Base-by-base conservation (phyloP, 1,139 yeast genomes). In the Starmera stellimalicola region DNA sequence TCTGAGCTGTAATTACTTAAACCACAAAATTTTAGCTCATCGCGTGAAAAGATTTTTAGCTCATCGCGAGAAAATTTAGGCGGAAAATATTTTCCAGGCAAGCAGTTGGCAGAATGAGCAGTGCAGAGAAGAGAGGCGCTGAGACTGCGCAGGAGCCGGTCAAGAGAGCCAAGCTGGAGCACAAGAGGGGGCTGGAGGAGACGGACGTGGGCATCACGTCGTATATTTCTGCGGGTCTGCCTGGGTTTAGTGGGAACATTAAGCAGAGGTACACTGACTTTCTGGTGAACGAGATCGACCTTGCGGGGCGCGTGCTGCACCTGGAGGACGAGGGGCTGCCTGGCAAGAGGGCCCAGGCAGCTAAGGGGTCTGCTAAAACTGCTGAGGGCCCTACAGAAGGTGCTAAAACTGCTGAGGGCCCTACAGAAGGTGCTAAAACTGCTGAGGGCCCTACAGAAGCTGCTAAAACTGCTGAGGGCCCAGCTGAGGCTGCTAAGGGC, bases 251-350 rank as follows among this genome's bases (percentile, higher is more conserved):
- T 18, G 98, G 97, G 2, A 68, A 71, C 11, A 66, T 91, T 45
- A 91, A 91, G 55, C 94, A 83, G 50, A 67, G 95, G 42, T 87
- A 87, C 58, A 78, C 95, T n/a, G 98, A 91, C 55, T 93, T 93
- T 54, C 68, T 85, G 52, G 98, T 91, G 29, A 85, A 87, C 54
- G 98, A 93, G 56, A 79, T 91, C 39, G 80, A 68, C 39, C 47
- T 60, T 20, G 60, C 72, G 18, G 94, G 85, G 1, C 59, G 70
- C 3, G 95, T 87, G 3, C 70, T 88, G 11, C 91, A 79, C 52
- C 64, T 91, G 43, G 53, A 60, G 4, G 95, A 88, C 50, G 72
- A 75, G 34, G 96, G 96, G 3, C 65, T 79, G 33, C 70, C 71
- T 33, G 65, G 70, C 40, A 74, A 68, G 47, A 68, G 63, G 42